Base-by-base conservation (phyloP, 2,329 filamentous ascomycete genomes). In the Colletotrichum viniferum region DNA sequence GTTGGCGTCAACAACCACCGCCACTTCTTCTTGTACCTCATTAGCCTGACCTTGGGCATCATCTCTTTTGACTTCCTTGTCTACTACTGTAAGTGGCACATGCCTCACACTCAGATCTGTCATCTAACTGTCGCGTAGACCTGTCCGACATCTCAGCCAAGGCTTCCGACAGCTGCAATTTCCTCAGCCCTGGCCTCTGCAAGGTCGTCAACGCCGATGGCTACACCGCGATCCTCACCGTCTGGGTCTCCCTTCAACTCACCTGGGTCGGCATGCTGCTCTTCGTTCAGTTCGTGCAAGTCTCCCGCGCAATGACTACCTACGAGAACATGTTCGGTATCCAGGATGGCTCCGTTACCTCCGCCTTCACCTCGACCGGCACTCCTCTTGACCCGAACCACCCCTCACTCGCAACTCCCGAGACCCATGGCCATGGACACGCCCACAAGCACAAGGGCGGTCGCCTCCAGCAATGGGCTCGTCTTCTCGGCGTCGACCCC, bases 241-340 rank as follows among this genome's bases (percentile, higher is more conserved):
- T 95, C 32, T 99, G 97, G 97, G 90, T 91, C 8, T 90, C 91
- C 3, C 87, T 98, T 58, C 97, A 99, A 84, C 90, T 98, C 36
- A 94, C 95, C 24, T 99, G 97, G 97, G 95, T 98, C 4, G 93
- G 94, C n/a, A 98, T 99, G 96, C 92, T 99, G 38, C 90, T 98
- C 75, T 94, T 96, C 78, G 97, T 98, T 7, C 97, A 99, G 83
- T 92, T 98, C 67, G 90, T 98, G 66, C 97, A 99, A 82, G 93
- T 99, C 67, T 94, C 96, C 0, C 93, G 96, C 76, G 97, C 96
- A 73, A 94, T 98, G 88, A 99, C 97, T 2, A 99, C 97, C 0
- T 98, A 95, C 85, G 97, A 99, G 85, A 98, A 96, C 84, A 98
- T 99, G 96, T 93, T 93, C 77, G 94, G 95, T 66, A 90, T 96